Evolutionary conservation across 441 rosid species (phyloP), one percentile per base, ranked within the genome.

Genomic region (Erysimum cheiri): DNA sequence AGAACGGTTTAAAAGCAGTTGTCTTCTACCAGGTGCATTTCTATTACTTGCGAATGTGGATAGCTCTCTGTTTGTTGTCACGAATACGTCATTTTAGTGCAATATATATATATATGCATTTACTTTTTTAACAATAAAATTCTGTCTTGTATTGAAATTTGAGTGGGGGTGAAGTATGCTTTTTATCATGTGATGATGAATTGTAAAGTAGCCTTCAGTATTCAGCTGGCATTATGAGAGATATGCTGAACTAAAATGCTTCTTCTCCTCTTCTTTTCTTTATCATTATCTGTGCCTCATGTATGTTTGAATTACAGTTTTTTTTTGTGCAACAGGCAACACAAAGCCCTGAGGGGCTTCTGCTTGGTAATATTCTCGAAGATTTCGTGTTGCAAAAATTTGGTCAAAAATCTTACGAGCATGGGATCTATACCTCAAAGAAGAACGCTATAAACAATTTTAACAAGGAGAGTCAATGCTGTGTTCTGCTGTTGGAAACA

Each of bases 21-120:
- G 62, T 96, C 77, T 85, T 93, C 77, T 93, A 89, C 81, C 97
- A 96, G 98, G 99, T 92, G 79, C 76, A 68, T 68, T 36, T 70
- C 73, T 60, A 63, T 32, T 52, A 64, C 66, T 41, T 37, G 61
- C 69, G 64, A 39, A 35, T 65, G 52, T 44, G 36, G 17, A 41
- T 57, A 28, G 44, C 29, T 64, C 39, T 40, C 22, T 64, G 39
- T 69, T n/a, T n/a, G n/a, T 57, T 37, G 28, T 63, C 63, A 75
- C 62, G 41, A 17, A 17, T 37, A 36, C 14, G 55, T 43, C 46
- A 28, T 48, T 19, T 50, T 60, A 12, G 48, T 66, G 7, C 67
- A 66, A 53, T 65, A 48, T 64, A 29, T 22, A 52, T 50, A 24
- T 43, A 4, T 44, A 31, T 29, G 47, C 67, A 19, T 15, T 41